Base-by-base conservation (phyloP, 345 rosid genomes). In the Hibiscus mutabilis region DNA sequence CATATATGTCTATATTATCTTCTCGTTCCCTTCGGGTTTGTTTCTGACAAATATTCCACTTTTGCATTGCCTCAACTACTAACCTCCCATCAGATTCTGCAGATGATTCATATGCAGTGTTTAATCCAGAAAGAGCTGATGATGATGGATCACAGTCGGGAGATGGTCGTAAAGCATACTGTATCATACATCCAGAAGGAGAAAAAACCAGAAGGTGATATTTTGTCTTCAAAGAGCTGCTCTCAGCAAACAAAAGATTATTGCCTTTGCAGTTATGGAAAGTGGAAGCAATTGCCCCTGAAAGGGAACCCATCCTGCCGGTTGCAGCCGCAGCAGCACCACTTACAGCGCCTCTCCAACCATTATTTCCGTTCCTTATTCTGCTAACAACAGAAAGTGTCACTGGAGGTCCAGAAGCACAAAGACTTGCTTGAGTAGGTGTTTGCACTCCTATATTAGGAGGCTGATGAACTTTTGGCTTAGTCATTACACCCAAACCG, bases 241-340 rank as follows among this genome's bases (percentile, higher is more conserved):
- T 74, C 58, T 74, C 76, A 19, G 61, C 71, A 76, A 71, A 74
- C 13, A 58, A 47, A 33, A 77, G 73, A 49, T 75, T 84, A 15
- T 77, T 80, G 64, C 88, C 88, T 80, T 80, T 83, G 80, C 86
- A 83, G 74, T 82, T 78, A 79, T 87, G 89, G 76, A 94, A 94
- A 46, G 87, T 72, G 37, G 96, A 88, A 60, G 98, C 87, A 74
- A 87, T 81, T 61, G 96, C 87, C 66, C 96, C 93, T 0, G 88
- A 79, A 75, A 86, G 72, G 55, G 92, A 83, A 82, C 80, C 80
- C 75, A 75, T 74, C 75, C 87, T 89, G 74, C 99, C 99, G 3
- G 97, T 82, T 46, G 99, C 97, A 71, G 93, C 97, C 13, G 86
- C 88, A 25, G 97, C 93, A 66, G 93, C 96, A 71, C 91, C 93